phyloP scores from a whole-genome alignment of 768 basidiomycete genomes.

The Asterophora lycoperdoides region DNA sequence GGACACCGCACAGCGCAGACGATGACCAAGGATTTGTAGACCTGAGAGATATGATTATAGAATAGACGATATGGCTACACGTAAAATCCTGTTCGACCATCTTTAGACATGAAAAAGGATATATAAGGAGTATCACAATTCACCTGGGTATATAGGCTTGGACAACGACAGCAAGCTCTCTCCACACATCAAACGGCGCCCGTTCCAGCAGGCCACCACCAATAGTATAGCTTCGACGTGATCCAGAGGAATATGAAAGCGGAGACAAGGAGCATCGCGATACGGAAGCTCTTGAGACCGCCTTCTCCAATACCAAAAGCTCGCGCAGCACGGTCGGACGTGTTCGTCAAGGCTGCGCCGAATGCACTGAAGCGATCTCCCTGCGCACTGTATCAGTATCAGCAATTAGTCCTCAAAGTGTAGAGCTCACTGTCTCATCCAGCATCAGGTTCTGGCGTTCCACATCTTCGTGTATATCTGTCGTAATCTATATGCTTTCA shows the following conservation, averaged over 20 bases:
- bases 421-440: conserved; percentile 62
- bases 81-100: not conserved
- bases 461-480: conserved; percentile 80
- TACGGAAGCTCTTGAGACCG: conserved; percentile 63
- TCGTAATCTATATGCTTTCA: conserved; percentile 58
- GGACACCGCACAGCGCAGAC: too few relatives aligned
- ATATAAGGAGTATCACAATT: not conserved
- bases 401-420: not conserved
- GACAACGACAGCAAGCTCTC: not conserved
- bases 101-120: not conserved
- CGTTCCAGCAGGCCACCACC: conserved; percentile 36
- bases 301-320: conserved; percentile 71
- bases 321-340: conserved; percentile 64
- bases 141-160: conserved; percentile 5
- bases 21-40: not conserved
- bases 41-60: not conserved
- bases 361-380: conserved; percentile 66
- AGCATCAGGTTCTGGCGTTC: conserved; percentile 78
- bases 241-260: conserved; percentile 57
- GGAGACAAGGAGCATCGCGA: conserved; percentile 56
- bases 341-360: conserved; percentile 55
- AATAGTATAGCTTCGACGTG: conserved; percentile 43
- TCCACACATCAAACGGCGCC: not conserved
- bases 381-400: conserved; percentile 30
- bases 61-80: not conserved